Evolutionary conservation across 257 asterid species (phyloP).

Genomic region (Scutellaria baicalensis): DNA sequence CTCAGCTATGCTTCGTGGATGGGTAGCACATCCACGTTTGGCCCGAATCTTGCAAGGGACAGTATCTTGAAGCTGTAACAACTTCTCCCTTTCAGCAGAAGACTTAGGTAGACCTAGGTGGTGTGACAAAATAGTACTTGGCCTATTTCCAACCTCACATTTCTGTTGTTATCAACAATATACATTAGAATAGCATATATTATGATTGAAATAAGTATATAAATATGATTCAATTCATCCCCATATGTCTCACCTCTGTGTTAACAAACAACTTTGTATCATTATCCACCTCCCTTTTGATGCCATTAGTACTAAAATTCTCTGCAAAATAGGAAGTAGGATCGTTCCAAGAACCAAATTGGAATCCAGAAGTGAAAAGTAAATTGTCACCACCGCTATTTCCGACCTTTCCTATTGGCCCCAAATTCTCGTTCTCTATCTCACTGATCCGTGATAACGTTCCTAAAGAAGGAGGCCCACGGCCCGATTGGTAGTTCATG

Average conservation of each 20-base stretch:
- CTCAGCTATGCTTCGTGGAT: conserved; percentile 94
- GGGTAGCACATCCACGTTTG: conserved; percentile 94
- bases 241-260: conserved; percentile 27
- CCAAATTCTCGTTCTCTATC: conserved; percentile 32
- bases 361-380: conserved; percentile 34
- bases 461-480: conserved; percentile 36
- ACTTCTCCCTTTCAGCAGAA: conserved; percentile 57
- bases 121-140: conserved; percentile 45
- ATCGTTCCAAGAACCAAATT: conserved; percentile 49
- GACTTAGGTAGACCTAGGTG: conserved; percentile 64
- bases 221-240: neutral
- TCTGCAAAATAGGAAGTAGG: conserved; percentile 38
- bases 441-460: conserved; percentile 51
- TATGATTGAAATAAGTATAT: neutral
- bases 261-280: conserved; percentile 26
- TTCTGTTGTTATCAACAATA: conserved; percentile 20
- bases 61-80: conserved; percentile 57
- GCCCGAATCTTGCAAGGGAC: conserved; percentile 86
- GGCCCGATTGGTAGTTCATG: conserved; percentile 1
- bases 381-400: conserved; percentile 23
- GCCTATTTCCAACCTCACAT: conserved; percentile 34
- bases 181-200: neutral
- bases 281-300: conserved; percentile 57
- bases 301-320: conserved; percentile 22
- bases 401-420: conserved; percentile 19